phyloP scores from a whole-genome alignment of 176 grass and related monocot genomes.

The Paspalum notatum region DNA sequence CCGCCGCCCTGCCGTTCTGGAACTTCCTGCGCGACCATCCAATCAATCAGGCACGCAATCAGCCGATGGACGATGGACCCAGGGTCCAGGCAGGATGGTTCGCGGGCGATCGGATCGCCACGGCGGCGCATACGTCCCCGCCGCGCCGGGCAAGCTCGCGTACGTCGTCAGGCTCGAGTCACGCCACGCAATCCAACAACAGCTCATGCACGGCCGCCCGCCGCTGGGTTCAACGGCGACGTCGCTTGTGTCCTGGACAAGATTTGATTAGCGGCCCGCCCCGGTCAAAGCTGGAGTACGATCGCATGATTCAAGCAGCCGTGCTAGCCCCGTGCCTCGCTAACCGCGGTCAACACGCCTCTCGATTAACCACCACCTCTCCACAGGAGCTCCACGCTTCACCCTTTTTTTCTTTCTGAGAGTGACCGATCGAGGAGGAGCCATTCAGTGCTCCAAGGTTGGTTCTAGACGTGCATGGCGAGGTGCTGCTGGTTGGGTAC shows the following conservation, averaged over 20 bases:
- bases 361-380: background rate
- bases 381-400: too few species aligned
- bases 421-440: too few species aligned
- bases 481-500: background rate
- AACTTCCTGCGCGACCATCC: conserved; percentile 7
- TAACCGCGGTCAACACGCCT: background rate
- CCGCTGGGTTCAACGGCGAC: too few species aligned
- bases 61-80: too few species aligned
- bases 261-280: background rate
- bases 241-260: too few species aligned
- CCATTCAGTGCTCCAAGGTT: conserved; percentile 4
- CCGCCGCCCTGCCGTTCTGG: background rate
- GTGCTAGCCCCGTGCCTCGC: background rate
- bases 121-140: too few species aligned
- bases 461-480: conserved; percentile 1
- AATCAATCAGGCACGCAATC: background rate
- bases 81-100: too few species aligned
- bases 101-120: too few species aligned
- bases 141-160: too few species aligned
- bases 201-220: too few species aligned
- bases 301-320: background rate
- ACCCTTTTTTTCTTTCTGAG: too few species aligned
- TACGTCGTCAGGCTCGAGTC: conserved; percentile 16
- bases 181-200: background rate
- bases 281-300: background rate